phyloP scores from a whole-genome alignment of 129 eudicot species.

The Lactuca saligna region DNA sequence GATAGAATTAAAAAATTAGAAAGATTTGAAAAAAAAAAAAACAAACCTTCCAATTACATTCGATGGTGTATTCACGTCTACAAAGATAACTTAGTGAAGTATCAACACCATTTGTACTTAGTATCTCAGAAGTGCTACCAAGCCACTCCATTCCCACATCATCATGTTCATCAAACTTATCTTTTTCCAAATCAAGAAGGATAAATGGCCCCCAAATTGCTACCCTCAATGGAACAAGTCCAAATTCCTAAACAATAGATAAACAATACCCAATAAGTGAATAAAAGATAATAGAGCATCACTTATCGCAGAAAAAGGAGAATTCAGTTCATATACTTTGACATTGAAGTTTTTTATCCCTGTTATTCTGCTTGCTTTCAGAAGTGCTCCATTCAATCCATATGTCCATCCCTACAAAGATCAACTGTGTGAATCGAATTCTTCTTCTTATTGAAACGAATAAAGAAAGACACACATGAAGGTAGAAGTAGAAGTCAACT shows the following conservation, averaged over 20 bases:
- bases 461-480: neutral
- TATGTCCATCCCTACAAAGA: constrained; percentile 92
- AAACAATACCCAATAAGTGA: neutral
- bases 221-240: constrained; percentile 71
- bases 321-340: constrained; percentile 43
- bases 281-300: neutral
- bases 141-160: constrained; percentile 77
- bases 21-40: neutral
- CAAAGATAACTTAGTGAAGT: constrained; percentile 63
- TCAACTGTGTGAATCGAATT: neutral
- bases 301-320: neutral
- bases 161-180: constrained; percentile 20
- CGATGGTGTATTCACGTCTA: constrained; percentile 78
- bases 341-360: constrained; percentile 81
- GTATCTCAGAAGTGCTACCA: constrained; percentile 62
- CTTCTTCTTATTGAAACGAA: neutral
- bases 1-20: neutral
- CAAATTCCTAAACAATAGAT: constrained; percentile 62
- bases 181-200: constrained; percentile 57
- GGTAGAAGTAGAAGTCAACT: constrained; percentile 30
- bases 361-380: constrained; percentile 77
- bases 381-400: constrained; percentile 75
- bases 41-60: constrained; percentile 96
- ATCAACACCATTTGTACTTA: constrained; percentile 65
- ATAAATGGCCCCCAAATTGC: constrained; percentile 93